phyloP scores from a whole-genome alignment of 2,329 filamentous ascomycete genomes.

The Aspergillus ustus region DNA sequence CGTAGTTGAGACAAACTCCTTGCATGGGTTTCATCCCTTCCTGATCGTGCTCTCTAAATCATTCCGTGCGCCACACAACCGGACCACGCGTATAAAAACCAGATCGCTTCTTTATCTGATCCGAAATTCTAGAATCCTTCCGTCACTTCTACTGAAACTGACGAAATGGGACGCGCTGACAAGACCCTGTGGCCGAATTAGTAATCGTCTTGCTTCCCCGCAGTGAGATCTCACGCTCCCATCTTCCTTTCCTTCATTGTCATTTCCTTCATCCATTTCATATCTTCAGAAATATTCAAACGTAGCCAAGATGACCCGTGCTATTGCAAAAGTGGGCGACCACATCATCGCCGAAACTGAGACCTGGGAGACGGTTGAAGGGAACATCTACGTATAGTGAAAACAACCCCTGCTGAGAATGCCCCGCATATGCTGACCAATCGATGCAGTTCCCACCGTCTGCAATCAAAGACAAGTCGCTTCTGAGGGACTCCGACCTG shows the following conservation, averaged over 20 bases:
- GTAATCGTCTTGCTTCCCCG: no score
- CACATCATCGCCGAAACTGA: constrained; percentile 56
- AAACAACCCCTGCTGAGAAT: neutral
- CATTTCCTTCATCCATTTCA: neutral
- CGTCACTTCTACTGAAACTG: no score
- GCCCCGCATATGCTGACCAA: neutral
- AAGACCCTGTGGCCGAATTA: no score
- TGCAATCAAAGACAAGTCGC: constrained; percentile 49
- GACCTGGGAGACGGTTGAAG: constrained; percentile 60
- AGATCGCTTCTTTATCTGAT: no score
- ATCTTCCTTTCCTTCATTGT: neutral
- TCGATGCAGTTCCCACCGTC: constrained; percentile 50
- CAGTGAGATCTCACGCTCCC: neutral
- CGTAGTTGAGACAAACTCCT: no score
- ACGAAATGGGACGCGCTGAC: no score
- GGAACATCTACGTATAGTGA: constrained; percentile 53
- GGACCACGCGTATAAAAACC: no score
- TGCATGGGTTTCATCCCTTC: no score
- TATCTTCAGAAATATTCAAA: neutral
- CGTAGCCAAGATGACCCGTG: constrained; percentile 37
- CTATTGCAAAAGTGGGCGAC: constrained; percentile 56
- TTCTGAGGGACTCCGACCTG: constrained; percentile 52
- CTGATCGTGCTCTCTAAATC: no score
- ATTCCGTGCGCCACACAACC: no score
- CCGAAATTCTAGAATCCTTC: no score